Percentiles rank a stretch among this genome's conserved stretches.
phyloP scores from a whole-genome alignment of 1,284 basidiomycete species.

The Gomphus bonarii region DNA sequence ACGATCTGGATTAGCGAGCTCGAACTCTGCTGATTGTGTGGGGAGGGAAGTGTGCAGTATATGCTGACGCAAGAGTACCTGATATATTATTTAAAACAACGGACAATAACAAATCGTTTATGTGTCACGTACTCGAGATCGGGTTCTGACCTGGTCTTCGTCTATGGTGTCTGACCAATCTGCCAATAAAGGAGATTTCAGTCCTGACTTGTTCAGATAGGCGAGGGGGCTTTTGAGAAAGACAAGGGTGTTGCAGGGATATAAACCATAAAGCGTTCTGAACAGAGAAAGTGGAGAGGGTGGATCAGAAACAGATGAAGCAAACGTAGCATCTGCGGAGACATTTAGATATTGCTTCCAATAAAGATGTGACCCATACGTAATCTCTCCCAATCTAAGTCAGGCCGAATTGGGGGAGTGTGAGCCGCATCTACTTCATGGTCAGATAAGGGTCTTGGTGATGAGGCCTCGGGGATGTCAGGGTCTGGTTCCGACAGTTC shows the following conservation, averaged over 20 bases:
- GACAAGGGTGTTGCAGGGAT: slow-evolving; percentile 71
- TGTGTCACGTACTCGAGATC: slow-evolving; percentile 11
- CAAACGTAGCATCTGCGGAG: slow-evolving; percentile 38
- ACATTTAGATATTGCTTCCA: neutral
- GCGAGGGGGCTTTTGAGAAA: slow-evolving; percentile 60
- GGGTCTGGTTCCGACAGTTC: slow-evolving; percentile 18
- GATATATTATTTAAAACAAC: neutral
- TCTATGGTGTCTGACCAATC: slow-evolving; percentile 62
- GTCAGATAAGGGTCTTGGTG: slow-evolving; percentile 19
- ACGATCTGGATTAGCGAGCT: slow-evolving; percentile 52
- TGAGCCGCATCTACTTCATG: slow-evolving; percentile 25
- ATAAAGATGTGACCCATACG: slow-evolving; percentile 9
- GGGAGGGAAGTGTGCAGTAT: slow-evolving; percentile 67
- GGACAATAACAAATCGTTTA: slow-evolving; percentile 22
- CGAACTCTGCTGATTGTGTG: slow-evolving; percentile 49
- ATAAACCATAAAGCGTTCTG: slow-evolving; percentile 78
- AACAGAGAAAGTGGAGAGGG: slow-evolving; percentile 59
- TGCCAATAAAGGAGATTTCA: slow-evolving; percentile 46
- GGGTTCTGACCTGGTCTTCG: slow-evolving; percentile 52
- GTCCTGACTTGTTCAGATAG: slow-evolving; percentile 43
- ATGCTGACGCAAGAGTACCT: slow-evolving; percentile 59
- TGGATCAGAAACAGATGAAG: slow-evolving; percentile 34
- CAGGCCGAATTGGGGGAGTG: slow-evolving; percentile 35
- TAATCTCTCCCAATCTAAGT: slow-evolving; percentile 55
- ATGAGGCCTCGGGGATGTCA: slow-evolving; percentile 21